phyloP scores from a whole-genome alignment of 129 eudicot species.

The Pulicaria dysenterica region DNA sequence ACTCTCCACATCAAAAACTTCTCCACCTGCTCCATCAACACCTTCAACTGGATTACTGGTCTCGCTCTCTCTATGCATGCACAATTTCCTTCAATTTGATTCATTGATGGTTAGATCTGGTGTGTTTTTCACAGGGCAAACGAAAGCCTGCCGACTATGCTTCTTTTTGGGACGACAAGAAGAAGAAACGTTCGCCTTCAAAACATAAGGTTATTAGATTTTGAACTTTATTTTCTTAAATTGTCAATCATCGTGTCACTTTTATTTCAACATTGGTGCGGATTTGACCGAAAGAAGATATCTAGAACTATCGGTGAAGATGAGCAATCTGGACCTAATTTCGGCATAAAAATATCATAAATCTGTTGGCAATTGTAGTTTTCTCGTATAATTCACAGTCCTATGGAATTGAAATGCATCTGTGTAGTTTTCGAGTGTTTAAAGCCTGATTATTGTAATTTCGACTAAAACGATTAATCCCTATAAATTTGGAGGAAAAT shows the following conservation, averaged over 20 bases:
- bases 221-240: neutral
- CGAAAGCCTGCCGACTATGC: constrained; percentile 27
- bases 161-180: constrained; percentile 11
- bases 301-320: no score
- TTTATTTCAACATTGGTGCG: neutral
- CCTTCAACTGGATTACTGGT: constrained; percentile 31
- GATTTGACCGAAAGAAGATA: no score
- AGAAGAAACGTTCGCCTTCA: constrained; percentile 35
- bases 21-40: constrained; percentile 22
- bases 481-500: no score
- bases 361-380: no score
- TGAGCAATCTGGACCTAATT: no score
- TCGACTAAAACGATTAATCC: no score
- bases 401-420: no score
- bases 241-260: neutral
- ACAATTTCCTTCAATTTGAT: neutral
- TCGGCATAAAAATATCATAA: no score
- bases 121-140: constrained; percentile 44
- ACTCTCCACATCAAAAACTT: neutral
- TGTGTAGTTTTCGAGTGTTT: no score
- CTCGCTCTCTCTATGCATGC: constrained; percentile 1
- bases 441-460: no score
- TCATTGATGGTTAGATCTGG: constrained; percentile 45
- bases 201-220: constrained; percentile 39
- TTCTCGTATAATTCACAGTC: no score